Evolutionary conservation across 805 yeast species (phyloP).

Genomic region (Naumovozyma baii): DNA sequence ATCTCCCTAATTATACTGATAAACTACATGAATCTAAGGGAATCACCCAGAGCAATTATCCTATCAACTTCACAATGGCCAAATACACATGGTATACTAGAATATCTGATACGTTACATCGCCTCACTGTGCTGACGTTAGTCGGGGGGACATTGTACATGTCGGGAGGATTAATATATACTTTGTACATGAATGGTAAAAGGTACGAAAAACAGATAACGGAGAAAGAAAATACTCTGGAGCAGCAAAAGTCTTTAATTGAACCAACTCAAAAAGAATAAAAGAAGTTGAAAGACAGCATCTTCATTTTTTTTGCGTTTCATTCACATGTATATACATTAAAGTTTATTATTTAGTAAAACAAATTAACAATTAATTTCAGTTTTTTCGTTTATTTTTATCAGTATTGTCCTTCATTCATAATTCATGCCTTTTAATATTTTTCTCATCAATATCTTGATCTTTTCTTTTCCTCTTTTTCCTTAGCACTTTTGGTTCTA

Average conservation of each 20-base stretch:
- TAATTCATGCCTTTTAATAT: too few species aligned
- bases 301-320: too few species aligned
- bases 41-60: too few species aligned
- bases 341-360: not conserved
- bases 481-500: slow-evolving; percentile 18
- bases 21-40: too few species aligned
- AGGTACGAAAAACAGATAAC: slow-evolving; percentile 36
- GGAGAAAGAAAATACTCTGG: not conserved
- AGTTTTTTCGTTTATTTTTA: slow-evolving; percentile 1
- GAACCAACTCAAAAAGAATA: not conserved
- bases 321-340: not conserved
- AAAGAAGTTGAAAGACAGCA: too few species aligned
- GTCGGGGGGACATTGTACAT: slow-evolving; percentile 49
- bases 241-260: not conserved
- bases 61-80: slow-evolving; percentile 33
- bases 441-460: too few species aligned
- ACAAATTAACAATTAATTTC: not conserved
- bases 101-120: slow-evolving; percentile 61
- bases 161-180: slow-evolving; percentile 43
- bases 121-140: slow-evolving; percentile 58
- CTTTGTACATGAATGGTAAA: slow-evolving; percentile 44
- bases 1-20: too few species aligned
- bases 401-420: too few species aligned
- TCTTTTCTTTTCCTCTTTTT: slow-evolving; percentile 17
- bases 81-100: slow-evolving; percentile 68